Evolutionary conservation across 257 asterid species (phyloP), one percentile per base, ranked within the genome.

Genomic region (Solanum clarkiae): DNA sequence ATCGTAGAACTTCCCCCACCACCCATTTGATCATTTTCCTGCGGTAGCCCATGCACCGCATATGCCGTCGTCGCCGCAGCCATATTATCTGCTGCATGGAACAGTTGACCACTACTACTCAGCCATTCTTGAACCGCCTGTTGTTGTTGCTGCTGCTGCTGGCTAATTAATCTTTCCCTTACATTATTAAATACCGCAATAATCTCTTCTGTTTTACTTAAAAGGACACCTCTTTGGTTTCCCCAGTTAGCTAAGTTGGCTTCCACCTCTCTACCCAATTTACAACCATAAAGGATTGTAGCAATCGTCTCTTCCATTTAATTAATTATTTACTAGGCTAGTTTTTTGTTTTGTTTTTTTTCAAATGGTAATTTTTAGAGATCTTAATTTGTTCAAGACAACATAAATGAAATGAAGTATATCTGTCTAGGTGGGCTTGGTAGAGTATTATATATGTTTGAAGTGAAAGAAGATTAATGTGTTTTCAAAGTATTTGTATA

Each of bases 211-310:
- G 96, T 94, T 13, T 90, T 84, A 16, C 55, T 45, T 4, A 81
- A 36, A 32, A 93, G 88, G 74, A 20, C 8, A 0, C 87, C 91
- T 0, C 92, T 93, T 45, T 92, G 97, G 90, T 86, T 87, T 1
- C 84, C 90, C 77, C 91, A 45, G 84, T 79, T 68, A 4, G 85
- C 88, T 4, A 94, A 86, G 86, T 88, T 90, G 7, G 84, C 89
- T 91, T 95, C 98, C 1, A 94, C 84, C 12, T 84, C 87, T 81
- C 71, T 91, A 12, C 94, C 97, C 87, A 94, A 44, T 69, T 74
- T 91, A 85, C 93, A 93, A 17, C 97, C 98, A 12, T 86, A 81
- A 7, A 69, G 80, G 57, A 95, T 80, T 69, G 87, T 32, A n/a
- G 88, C 85, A 14, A 85, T 85, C 42, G 83, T 82, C 80, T 94